Base-by-base conservation (phyloP, 2,329 filamentous ascomycete genomes). In the Penicillium glabrum region DNA sequence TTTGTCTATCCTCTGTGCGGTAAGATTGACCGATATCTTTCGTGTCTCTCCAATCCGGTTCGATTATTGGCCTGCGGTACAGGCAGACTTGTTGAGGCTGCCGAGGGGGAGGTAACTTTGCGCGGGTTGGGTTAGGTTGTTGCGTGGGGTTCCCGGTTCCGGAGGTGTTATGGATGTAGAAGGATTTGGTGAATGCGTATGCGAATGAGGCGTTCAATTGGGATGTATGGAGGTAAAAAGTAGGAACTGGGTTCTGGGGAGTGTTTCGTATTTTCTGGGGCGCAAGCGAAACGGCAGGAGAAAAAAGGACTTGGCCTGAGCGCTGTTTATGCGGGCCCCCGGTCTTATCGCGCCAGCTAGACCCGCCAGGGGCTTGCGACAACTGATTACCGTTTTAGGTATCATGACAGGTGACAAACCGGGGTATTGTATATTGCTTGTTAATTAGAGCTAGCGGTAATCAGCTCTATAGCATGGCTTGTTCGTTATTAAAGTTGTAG, bases 281-380 rank as follows among this genome's bases (percentile, higher is more conserved):
- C 41, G 48, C 46, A 48, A 23, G 46, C 13, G 27, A 43, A 45
- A 9, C 27, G 41, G 50, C 19, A 50, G 31, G 50, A 46, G 55
- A 61, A 58, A 60, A 63, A 64, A 57, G 46, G 56, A 52, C 46
- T 35, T 59, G 59, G 62, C 56, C 56, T 61, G 53, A 59, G 61
- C 61, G 59, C 46, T 39, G 46, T 53, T 54, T 27, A 63, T 65
- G 63, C 63, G 63, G 63, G 63, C 50, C 59, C 61, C 61, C 60
- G 56, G 60, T 29, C 47, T 64, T 62, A 64, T 64, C 60, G 56
- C 45, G 54, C 51, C 49, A 37, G 49, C 47, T n/a, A 55, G 58
- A 58, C 56, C 58, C 58, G 55, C 58, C 51, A 56, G 56, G 56
- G 57, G 37, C 37, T 41, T 51, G 45, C 24, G 10, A 35, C 39